Evolutionary conservation across 169 alveolate genomes (phyloP).

Genomic region (Miamiensis avidus): DNA sequence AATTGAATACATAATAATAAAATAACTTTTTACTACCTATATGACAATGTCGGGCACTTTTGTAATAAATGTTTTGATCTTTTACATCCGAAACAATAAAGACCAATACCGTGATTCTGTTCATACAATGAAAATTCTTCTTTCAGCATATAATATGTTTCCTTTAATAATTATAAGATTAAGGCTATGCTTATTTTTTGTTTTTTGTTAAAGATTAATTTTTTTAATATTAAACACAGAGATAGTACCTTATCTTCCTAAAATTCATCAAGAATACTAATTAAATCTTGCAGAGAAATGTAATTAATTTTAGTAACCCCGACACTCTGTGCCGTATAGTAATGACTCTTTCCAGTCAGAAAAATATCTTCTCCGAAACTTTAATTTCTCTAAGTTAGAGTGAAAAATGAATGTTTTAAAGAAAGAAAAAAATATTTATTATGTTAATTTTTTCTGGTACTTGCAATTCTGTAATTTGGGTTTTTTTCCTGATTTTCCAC

Average conservation of each 20-base stretch:
- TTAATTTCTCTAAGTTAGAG: conserved; percentile 16
- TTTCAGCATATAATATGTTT: conserved; percentile 14
- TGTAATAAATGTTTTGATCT: conserved; percentile 10
- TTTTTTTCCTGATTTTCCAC: too few species aligned
- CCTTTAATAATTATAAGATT: conserved; percentile 12
- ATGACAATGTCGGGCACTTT: conserved; percentile 3
- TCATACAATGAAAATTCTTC: conserved; percentile 8
- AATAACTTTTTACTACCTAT: neutral
- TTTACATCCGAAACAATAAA: conserved; percentile 19
- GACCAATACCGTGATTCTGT: conserved; percentile 10
- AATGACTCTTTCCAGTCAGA: conserved; percentile 6
- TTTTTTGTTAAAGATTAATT: too few species aligned
- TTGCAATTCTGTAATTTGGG: too few species aligned
- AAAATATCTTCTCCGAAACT: conserved; percentile 29
- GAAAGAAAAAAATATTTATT: too few species aligned
- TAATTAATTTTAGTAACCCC: conserved; percentile 31
- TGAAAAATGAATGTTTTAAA: conserved; percentile 13
- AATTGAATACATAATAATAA: too few species aligned
- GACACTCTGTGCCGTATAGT: conserved; percentile 20
- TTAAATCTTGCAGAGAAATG: neutral
- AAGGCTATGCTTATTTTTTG: too few species aligned
- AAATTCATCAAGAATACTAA: neutral
- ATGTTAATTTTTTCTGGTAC: too few species aligned
- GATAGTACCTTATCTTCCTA: conserved; percentile 1
- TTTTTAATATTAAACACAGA: neutral